These are phyloP conservation scores for Taphrina wiesneri DNA, from an alignment of 1,139 yeast species.

Conservation along the genomic window DNA sequence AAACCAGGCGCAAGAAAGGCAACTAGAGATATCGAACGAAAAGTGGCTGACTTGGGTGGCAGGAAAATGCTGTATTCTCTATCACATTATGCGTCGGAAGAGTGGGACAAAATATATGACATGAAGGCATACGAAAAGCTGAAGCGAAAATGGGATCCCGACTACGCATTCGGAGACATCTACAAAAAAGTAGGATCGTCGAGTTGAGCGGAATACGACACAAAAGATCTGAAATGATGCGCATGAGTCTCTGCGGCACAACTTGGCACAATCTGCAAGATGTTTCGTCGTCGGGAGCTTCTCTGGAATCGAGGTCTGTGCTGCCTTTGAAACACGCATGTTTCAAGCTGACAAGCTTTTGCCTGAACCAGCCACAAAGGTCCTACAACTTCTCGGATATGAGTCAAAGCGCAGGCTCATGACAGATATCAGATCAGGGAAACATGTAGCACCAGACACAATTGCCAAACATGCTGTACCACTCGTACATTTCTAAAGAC, in stretches of 20 bases:
- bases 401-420: background rate
- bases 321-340: background rate
- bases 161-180: slow-evolving; percentile 14
- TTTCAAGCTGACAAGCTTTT: background rate
- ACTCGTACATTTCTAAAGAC: too few species aligned
- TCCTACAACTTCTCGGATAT: background rate
- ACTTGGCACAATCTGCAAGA: too few species aligned
- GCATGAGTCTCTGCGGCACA: too few species aligned
- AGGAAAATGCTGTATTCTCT: slow-evolving; percentile 17
- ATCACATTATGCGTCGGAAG: slow-evolving; percentile 3
- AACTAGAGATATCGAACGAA: slow-evolving; percentile 2
- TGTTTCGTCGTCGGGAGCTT: too few species aligned
- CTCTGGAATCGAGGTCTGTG: background rate
- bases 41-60: slow-evolving; percentile 13
- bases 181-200: slow-evolving; percentile 1
- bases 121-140: background rate
- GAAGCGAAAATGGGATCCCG: slow-evolving; percentile 14
- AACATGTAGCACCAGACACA: background rate
- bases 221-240: too few species aligned
- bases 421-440: background rate
- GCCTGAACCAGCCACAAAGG: background rate
- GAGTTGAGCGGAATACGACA: background rate
- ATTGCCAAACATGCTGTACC: too few species aligned
- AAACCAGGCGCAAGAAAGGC: background rate
- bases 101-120: slow-evolving; percentile 15